Evolutionary conservation across 371 early-diverging fungal species (phyloP).

Genomic region (Conidiobolus incongruus): DNA sequence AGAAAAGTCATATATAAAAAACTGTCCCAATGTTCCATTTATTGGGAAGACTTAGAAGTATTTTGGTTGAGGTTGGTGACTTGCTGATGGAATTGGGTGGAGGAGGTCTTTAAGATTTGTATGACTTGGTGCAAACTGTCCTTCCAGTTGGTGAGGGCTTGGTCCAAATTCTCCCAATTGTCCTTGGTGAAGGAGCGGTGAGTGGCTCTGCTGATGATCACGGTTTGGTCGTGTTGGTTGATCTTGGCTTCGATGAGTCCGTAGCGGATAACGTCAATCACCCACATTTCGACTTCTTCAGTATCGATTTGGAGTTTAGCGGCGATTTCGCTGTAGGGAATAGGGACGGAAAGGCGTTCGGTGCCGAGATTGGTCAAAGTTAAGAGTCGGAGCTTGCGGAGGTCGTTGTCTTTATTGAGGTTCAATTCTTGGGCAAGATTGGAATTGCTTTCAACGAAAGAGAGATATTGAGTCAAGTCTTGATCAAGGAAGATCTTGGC

Average conservation of each 20-base stretch:
- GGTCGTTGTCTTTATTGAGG: conserved; percentile 23
- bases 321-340: conserved; percentile 53
- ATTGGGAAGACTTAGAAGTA: too few relatives aligned
- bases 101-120: background rate
- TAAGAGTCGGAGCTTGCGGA: conserved; percentile 67
- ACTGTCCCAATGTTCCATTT: too few relatives aligned
- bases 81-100: too few relatives aligned
- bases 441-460: conserved; percentile 13
- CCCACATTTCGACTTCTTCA: conserved; percentile 42
- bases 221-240: conserved; percentile 66
- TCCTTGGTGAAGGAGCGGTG: background rate
- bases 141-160: background rate
- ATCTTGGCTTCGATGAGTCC: conserved; percentile 86
- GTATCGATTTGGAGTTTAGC: conserved; percentile 66
- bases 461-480: conserved; percentile 35
- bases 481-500: conserved; percentile 53
- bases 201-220: conserved; percentile 12
- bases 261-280: conserved; percentile 40
- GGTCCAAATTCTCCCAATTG: background rate
- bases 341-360: conserved; percentile 33
- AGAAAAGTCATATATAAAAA: too few relatives aligned
- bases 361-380: conserved; percentile 64
- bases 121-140: background rate
- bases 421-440: conserved; percentile 4
- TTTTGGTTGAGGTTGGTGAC: too few relatives aligned